phyloP scores from a whole-genome alignment of 129 eudicot species.

The Flaveria trinervia region DNA sequence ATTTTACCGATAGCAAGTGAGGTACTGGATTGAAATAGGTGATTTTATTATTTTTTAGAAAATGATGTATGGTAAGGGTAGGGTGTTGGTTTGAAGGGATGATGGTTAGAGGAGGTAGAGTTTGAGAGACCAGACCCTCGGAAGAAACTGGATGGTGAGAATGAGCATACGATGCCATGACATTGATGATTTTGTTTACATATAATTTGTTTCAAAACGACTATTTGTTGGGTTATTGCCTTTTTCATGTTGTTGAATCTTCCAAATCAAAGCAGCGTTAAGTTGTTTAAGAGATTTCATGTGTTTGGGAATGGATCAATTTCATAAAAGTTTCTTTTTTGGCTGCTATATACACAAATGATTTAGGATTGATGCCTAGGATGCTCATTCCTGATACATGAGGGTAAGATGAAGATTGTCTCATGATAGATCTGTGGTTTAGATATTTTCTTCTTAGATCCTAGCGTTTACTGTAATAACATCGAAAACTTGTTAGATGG shows the following conservation, averaged over 20 bases:
- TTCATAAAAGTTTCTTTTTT: too few relatives aligned
- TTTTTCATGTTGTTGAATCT: neutral
- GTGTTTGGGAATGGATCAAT: too few relatives aligned
- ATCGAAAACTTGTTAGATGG: too few relatives aligned
- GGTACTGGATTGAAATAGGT: neutral
- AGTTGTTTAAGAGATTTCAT: too few relatives aligned
- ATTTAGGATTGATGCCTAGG: too few relatives aligned
- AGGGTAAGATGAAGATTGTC: too few relatives aligned
- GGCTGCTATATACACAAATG: too few relatives aligned
- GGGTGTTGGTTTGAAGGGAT: conserved; percentile 14
- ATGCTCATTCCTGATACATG: too few relatives aligned
- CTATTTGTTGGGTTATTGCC: neutral
- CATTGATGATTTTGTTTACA: conserved; percentile 11
- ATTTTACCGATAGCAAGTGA: conserved; percentile 90
- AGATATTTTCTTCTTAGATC: too few relatives aligned
- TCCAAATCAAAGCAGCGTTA: neutral
- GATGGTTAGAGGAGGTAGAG: conserved; percentile 1
- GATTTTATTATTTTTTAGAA: neutral
- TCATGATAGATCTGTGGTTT: too few relatives aligned
- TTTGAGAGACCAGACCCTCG: conserved; percentile 3
- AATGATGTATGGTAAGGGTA: conserved; percentile 5
- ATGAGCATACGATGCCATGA: conserved; percentile 10
- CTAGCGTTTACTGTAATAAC: too few relatives aligned
- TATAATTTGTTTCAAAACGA: neutral
- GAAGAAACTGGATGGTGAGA: conserved; percentile 21